phyloP scores from a whole-genome alignment of 352 stramenopile species.

The Phytophthora sp. region DNA sequence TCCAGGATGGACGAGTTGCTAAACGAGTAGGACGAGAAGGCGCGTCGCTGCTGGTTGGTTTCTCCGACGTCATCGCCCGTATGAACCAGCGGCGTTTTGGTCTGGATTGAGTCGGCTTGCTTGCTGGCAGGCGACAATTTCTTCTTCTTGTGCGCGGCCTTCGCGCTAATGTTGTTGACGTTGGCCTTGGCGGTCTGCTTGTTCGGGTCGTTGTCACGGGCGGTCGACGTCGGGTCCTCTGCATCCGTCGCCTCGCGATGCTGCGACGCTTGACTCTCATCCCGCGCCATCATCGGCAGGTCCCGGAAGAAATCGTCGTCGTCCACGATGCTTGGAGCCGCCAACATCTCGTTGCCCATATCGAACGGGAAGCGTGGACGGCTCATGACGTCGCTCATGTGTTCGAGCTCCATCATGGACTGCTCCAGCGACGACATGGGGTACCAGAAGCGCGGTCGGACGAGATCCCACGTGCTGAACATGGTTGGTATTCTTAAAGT shows the following conservation, averaged over 20 bases:
- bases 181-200: background rate
- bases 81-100: too few species aligned
- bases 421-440: conserved; percentile 64
- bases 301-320: conserved; percentile 26
- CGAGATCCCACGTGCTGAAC: conserved; percentile 61
- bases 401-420: conserved; percentile 55
- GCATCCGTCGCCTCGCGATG: background rate
- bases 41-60: background rate
- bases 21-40: conserved; percentile 51
- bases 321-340: conserved; percentile 8
- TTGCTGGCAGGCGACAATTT: background rate
- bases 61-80: too few species aligned
- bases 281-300: conserved; percentile 5
- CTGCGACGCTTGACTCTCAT: background rate
- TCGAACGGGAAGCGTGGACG: conserved; percentile 25
- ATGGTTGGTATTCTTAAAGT: too few species aligned
- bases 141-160: background rate
- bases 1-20: conserved; percentile 36
- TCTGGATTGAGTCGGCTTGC: background rate
- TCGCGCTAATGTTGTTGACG: background rate
- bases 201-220: background rate
- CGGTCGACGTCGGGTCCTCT: background rate
- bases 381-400: conserved; percentile 43
- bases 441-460: conserved; percentile 59
- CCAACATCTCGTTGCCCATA: conserved; percentile 6